Conservation (phyloP, 345 rosid genomes). For the Raphanus raphanistrum region DNA sequence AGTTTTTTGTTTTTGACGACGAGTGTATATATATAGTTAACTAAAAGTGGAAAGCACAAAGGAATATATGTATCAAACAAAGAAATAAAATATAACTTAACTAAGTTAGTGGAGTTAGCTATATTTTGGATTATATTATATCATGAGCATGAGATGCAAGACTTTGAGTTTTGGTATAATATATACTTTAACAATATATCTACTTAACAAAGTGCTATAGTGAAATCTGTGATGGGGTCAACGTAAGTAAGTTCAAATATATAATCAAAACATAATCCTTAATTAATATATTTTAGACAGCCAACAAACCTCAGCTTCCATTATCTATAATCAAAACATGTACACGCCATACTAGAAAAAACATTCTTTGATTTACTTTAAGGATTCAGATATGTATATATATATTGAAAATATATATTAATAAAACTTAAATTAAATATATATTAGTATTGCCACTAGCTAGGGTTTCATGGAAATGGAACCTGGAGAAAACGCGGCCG, state of each 20-base stretch:
- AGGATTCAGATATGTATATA: conserved; percentile 17
- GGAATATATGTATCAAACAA: conserved; percentile 20
- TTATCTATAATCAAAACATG: conserved; percentile 22
- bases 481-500: conserved; percentile 99
- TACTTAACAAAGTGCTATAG: conserved; percentile 25
- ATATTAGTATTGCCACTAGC: neutral
- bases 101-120: conserved; percentile 39
- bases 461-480: conserved; percentile 29
- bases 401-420: neutral
- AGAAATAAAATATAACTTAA: conserved; percentile 1
- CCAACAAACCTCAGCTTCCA: conserved; percentile 28
- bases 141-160: conserved; percentile 26
- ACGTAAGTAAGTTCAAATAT: conserved; percentile 27
- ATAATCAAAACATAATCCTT: conserved; percentile 29
- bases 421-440: neutral
- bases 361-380: conserved; percentile 39
- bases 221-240: conserved; percentile 32
- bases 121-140: conserved; percentile 33
- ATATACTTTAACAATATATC: conserved; percentile 21
- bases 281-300: neutral
- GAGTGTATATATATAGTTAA: neutral
- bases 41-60: conserved; percentile 10
- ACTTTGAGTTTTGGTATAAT: conserved; percentile 26
- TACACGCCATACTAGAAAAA: conserved; percentile 34
- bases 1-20: too few relatives aligned